Evolutionary conservation across 805 yeast species (phyloP), one percentile per base, ranked within the genome.

Genomic region (Lachancea quebecensis): DNA sequence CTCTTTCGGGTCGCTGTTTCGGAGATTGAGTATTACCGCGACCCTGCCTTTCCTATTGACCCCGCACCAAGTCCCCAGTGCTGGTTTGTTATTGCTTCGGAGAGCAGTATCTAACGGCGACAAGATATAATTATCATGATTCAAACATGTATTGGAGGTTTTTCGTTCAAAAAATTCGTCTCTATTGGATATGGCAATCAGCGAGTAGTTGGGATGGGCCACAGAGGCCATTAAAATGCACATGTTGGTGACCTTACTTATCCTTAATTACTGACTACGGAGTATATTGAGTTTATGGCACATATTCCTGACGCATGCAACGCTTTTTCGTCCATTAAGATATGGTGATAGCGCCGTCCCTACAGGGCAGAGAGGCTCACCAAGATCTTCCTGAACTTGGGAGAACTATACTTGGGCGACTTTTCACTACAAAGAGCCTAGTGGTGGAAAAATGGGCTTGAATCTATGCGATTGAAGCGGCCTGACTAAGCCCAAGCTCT

Each of bases 41-140:
- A 90, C 47, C 48, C 73, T 71, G 0, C 87, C 87, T 2, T 54
- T 59, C 28, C 68, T 68, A 35, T 78, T 72, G 1, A 84, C 73
- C 0, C 95, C 97, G 1, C 87, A 77, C 99, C 99, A 93, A 0
- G 97, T 86, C 1, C 99, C 97, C 50, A 78, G 86, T 45, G 80
- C 89, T 1, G 70, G 65, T 31, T 89, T 64, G 6, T 49, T 50
- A 18, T 50, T 15, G 15, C 40, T 42, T 8, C 41, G 35, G 9
- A 47, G 44, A 0, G 82, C 87, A 54, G 85, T 61, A 60, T 91
- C 97, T 33, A 73, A 65, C 0, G 97, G 97, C 7, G 84, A 75
- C 10, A 87, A 59, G 1, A 83, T 65, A 40, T 11, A 44, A 16
- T 51, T 52, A 27, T 52, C 53, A 28, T 53, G 38, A 41, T 68